Percentiles rank a stretch among this genome's conserved stretches.
phyloP scores from a whole-genome alignment of 495 filamentous ascomycete species.

The Viridothelium virens region DNA sequence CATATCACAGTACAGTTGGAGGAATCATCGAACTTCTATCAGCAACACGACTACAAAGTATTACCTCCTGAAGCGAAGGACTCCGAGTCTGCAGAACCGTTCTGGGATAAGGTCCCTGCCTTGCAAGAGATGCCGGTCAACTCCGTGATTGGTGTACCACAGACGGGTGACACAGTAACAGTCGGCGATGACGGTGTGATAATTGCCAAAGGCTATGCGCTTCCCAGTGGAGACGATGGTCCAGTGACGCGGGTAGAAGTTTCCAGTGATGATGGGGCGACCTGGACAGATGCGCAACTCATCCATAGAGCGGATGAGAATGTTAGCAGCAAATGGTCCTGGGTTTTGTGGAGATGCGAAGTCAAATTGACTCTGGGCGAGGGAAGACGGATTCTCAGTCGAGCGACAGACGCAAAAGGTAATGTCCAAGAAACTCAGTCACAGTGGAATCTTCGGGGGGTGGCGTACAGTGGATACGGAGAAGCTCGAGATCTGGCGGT shows the following conservation, averaged over 20 bases:
- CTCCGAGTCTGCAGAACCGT: conserved; percentile 41
- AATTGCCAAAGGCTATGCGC: conserved; percentile 49
- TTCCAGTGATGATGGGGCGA: conserved; percentile 41
- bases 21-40: conserved; percentile 33
- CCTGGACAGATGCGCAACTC: conserved; percentile 44
- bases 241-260: conserved; percentile 49
- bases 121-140: conserved; percentile 40
- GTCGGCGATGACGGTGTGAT: conserved; percentile 35
- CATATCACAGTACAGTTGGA: conserved; percentile 30
- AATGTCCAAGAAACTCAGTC: conserved; percentile 43
- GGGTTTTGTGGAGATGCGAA: conserved; percentile 42
- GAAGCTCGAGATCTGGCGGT: conserved; percentile 40
- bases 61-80: conserved; percentile 31
- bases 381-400: conserved; percentile 42
- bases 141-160: conserved; percentile 47
- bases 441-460: conserved; percentile 53
- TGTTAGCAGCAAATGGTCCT: conserved; percentile 40
- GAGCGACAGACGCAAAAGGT: conserved; percentile 46
- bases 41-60: conserved; percentile 38
- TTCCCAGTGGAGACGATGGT: conserved; percentile 47
- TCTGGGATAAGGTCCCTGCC: conserved; percentile 31
- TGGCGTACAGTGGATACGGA: conserved; percentile 56
- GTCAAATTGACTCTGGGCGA: conserved; percentile 29
- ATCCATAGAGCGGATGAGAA: conserved; percentile 15
- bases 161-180: conserved; percentile 34